These are phyloP conservation scores for Camillea tinctor DNA, from an alignment of 2,329 filamentous ascomycete genomes.

Conservation along the genomic window DNA sequence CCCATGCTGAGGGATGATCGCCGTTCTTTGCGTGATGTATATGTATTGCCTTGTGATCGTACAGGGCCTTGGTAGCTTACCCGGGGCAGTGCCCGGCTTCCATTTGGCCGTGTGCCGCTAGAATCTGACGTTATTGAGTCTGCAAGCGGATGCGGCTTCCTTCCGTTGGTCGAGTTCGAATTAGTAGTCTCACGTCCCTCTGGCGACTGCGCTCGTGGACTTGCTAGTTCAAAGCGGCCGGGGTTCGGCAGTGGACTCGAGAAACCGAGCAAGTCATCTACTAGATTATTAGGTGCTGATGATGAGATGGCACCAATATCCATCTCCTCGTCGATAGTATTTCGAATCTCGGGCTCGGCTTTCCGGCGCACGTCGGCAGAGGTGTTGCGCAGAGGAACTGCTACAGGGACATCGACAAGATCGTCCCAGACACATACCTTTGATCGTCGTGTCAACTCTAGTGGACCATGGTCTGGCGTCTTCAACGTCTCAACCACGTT, in stretches of 20 bases:
- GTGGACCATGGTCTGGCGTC: conserved; percentile 83
- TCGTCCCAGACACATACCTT: conserved; percentile 98
- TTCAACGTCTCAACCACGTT: conserved; percentile 98
- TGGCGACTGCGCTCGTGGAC: conserved; percentile 41
- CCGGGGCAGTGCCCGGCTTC: conserved; percentile 12
- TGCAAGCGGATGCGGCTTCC: conserved; percentile 29
- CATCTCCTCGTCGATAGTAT: conserved; percentile 76
- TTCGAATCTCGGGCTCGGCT: conserved; percentile 45
- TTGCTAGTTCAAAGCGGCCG: conserved; percentile 69
- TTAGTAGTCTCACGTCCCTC: conserved; percentile 31
- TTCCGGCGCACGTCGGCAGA: conserved; percentile 80
- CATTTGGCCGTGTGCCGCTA: conserved; percentile 11
- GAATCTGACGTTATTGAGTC: conserved; percentile 12
- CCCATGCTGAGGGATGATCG: conserved; percentile 54
- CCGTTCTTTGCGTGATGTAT: conserved; percentile 49
- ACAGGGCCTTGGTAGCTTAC: conserved; percentile 43
- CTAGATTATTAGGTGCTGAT: conserved; percentile 35
- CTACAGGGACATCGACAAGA: conserved; percentile 90
- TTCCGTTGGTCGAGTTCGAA: conserved; percentile 20
- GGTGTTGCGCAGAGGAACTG: conserved; percentile 81
- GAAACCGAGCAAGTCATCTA: conserved; percentile 70
- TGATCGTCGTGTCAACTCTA: conserved; percentile 86
- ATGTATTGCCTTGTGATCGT: conserved; percentile 41
- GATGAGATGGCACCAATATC: conserved; percentile 77
- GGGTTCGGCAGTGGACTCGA: conserved; percentile 68